A percentile compares a stretch with the other conserved stretches of the same genome.
Evolutionary conservation across 768 basidiomycete genomes (phyloP).

Genomic region (Phylloporus sp.): DNA sequence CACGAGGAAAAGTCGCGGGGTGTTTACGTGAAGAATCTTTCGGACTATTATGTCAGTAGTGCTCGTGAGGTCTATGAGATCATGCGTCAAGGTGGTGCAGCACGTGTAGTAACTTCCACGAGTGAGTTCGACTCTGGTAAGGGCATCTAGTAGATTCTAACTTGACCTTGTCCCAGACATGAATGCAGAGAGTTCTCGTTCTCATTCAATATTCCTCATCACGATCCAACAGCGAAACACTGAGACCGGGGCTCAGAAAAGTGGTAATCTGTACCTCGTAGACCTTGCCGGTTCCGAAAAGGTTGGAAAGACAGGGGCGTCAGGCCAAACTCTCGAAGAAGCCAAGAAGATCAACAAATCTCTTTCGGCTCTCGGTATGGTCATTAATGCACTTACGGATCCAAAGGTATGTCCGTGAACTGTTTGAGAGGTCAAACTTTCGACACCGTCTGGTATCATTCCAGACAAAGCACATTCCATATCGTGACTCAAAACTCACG

Average conservation of each 20-base stretch:
- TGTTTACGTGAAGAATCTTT: slow-evolving; percentile 96
- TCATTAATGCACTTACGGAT: slow-evolving; percentile 97
- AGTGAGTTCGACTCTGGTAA: slow-evolving; percentile 50
- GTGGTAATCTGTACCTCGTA: slow-evolving; percentile 94
- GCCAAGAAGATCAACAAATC: slow-evolving; percentile 99
- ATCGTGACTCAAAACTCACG: slow-evolving; percentile 98
- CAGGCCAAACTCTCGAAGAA: slow-evolving; percentile 97
- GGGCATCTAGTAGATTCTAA: slow-evolving; percentile 1
- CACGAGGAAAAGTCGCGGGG: slow-evolving; percentile 98
- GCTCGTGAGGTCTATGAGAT: slow-evolving; percentile 97
- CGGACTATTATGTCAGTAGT: slow-evolving; percentile 97
- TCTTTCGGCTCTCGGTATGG: slow-evolving; percentile 96
- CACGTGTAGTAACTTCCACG: slow-evolving; percentile 89
- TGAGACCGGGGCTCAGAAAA: slow-evolving; percentile 93
- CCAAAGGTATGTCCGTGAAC: slow-evolving; percentile 61
- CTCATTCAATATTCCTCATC: slow-evolving; percentile 98
- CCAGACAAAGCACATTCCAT: slow-evolving; percentile 94
- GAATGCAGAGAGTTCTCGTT: slow-evolving; percentile 99
- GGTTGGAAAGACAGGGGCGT: slow-evolving; percentile 98
- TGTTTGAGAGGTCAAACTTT: neutral
- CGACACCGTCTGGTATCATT: slow-evolving; percentile 5
- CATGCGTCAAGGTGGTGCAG: slow-evolving; percentile 92
- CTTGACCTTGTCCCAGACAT: slow-evolving; percentile 60
- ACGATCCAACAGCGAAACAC: slow-evolving; percentile 96
- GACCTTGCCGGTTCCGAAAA: slow-evolving; percentile 99